Percentiles rank a stretch among this genome's conserved stretches.
Evolutionary conservation across 768 basidiomycete species (phyloP).

Genomic region (Punctularia strigosozonata): DNA sequence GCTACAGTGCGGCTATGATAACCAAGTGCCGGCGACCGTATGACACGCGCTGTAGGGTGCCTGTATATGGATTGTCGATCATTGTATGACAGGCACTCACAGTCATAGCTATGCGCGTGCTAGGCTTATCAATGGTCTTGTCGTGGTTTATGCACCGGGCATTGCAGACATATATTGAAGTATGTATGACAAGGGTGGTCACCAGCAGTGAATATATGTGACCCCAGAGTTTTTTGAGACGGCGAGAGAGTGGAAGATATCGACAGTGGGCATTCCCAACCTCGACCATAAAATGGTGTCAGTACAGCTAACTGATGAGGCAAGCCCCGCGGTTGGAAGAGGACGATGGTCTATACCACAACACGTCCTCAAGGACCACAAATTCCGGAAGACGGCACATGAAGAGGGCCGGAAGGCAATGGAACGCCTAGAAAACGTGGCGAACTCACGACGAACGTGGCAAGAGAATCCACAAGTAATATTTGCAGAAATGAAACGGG

Average conservation of each 20-base stretch:
- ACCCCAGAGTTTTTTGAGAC: constrained; percentile 4
- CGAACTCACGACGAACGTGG: too few relatives aligned
- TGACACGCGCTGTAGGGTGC: too few relatives aligned
- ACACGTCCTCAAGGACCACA: constrained; percentile 11
- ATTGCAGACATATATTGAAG: too few relatives aligned
- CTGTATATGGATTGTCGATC: too few relatives aligned
- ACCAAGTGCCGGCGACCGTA: too few relatives aligned
- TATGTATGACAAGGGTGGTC: too few relatives aligned
- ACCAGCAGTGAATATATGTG: constrained; percentile 27
- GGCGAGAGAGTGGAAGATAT: constrained; percentile 17
- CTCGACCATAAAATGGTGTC: constrained; percentile 23
- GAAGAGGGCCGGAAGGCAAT: background rate
- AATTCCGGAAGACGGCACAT: constrained; percentile 4
- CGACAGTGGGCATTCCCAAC: constrained; percentile 6
- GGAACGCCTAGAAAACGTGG: constrained; percentile 2
- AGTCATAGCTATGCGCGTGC: too few relatives aligned
- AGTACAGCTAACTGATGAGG: constrained; percentile 10
- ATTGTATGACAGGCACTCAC: too few relatives aligned
- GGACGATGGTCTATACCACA: constrained; percentile 21
- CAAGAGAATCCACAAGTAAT: background rate
- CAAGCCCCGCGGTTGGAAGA: constrained; percentile 16
- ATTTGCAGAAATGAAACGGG: background rate
- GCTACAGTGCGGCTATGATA: too few relatives aligned
- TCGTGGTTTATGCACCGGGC: too few relatives aligned
- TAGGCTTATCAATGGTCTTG: too few relatives aligned